Conservation (phyloP, 495 filamentous ascomycete genomes). For the Penicillium cosmopolitanum region DNA sequence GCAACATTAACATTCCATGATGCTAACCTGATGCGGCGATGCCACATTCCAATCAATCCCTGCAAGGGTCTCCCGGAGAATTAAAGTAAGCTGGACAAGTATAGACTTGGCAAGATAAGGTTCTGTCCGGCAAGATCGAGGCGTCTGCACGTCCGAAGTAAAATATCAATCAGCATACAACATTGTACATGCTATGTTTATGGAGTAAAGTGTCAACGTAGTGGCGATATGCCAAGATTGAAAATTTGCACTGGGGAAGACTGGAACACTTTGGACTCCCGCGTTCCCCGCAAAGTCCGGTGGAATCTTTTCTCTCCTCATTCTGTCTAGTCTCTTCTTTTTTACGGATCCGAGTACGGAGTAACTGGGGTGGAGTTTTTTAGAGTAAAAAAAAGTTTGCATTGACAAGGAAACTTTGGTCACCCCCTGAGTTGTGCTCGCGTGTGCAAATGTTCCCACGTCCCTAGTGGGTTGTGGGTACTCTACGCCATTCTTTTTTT, state of each 20-base stretch:
- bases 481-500: slow-evolving; percentile 17
- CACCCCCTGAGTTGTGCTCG: slow-evolving; percentile 21
- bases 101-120: slow-evolving; percentile 6
- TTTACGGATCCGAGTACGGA: too few relatives aligned
- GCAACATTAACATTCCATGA: slow-evolving; percentile 6
- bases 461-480: slow-evolving; percentile 29
- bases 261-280: slow-evolving; percentile 17
- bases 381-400: neutral
- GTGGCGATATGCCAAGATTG: too few relatives aligned
- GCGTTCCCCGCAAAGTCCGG: slow-evolving; percentile 21
- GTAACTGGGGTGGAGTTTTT: too few relatives aligned
- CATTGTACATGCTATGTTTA: neutral
- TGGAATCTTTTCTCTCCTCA: neutral
- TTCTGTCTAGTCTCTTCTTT: slow-evolving; percentile 16
- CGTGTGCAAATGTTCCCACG: slow-evolving; percentile 23
- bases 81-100: neutral
- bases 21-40: slow-evolving; percentile 18
- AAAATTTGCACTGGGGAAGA: too few relatives aligned
- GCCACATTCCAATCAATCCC: slow-evolving; percentile 16
- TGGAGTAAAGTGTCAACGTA: too few relatives aligned
- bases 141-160: too few relatives aligned
- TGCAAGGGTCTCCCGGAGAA: slow-evolving; percentile 15
- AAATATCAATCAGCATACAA: too few relatives aligned
- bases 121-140: neutral
- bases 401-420: neutral